Base-by-base conservation (phyloP, 441 rosid genomes). In the Geranium incanum region DNA sequence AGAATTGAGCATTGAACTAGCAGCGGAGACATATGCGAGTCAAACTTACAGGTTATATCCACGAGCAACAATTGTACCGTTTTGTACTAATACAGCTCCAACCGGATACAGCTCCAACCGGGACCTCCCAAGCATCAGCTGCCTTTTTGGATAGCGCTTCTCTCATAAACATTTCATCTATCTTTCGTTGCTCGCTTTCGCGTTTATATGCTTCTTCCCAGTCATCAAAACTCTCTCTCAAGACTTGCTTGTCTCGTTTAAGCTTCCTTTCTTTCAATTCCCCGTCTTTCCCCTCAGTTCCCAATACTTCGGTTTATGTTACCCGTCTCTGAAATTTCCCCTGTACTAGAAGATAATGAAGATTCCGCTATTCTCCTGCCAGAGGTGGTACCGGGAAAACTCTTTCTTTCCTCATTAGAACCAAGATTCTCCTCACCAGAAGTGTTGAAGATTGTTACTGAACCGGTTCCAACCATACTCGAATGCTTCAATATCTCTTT, bases 121-220 rank as follows among this genome's bases (percentile, higher is more conserved):
- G 99, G 62, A 95, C 99, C 80, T 95, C 99, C 99, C 99, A 95
- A 21, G 83, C 76, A 83, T 95, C 97, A 76, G 91, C 95, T 70
- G 99, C 99, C 80, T 90, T 92, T 75, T 89, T 86, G 75, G 98
- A 67, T 50, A 95, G 73, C 0, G 98, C 99, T 84, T 95, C 99
- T 79, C 86, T 88, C 99, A 95, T 92, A 83, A 88, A 95, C 80
- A 88, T 85, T 77, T 90, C 98, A 81, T 95, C 99, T 67, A 73
- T 68, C 79, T 80, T 86, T 37, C 81, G 84, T 82, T 84, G 96
- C 79, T 89, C 96, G 15, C 81, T 80, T 77, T 95, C 97, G 67
- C 76, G 77, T 72, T 66, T 74, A 75, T 87, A 88, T 50, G 98
- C 99, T 77, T 95, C 98, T 84, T 95, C 99, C 99, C 99, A 95